These are phyloP conservation scores for Penicillium verrucosum DNA, from an alignment of 2,329 filamentous ascomycete species.

Conservation along the genomic window DNA sequence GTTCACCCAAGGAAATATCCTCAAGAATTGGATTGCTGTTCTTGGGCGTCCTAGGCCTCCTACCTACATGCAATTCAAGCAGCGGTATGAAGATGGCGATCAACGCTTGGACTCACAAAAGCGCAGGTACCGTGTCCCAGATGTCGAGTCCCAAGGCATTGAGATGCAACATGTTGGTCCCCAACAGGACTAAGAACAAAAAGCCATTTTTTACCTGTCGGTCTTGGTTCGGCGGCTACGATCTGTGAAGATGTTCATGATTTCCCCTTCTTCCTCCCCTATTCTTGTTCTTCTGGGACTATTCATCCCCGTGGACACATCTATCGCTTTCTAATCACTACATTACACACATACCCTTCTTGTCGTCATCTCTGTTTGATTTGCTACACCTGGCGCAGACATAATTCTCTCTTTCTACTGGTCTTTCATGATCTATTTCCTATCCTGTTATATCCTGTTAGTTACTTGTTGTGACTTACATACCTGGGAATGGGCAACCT, in stretches of 20 bases:
- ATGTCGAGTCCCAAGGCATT: constrained; percentile 55
- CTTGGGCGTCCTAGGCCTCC: constrained; percentile 79
- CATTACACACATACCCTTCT: constrained; percentile 15
- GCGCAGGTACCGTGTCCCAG: constrained; percentile 50
- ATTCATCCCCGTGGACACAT: not conserved
- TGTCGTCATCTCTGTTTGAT: constrained; percentile 8
- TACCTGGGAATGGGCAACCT: constrained; percentile 2
- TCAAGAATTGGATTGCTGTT: constrained; percentile 78
- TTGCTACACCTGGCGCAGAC: not conserved
- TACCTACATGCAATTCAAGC: constrained; percentile 86
- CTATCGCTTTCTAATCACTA: constrained; percentile 21
- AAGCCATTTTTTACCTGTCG: constrained; percentile 9
- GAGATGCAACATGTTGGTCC: constrained; percentile 67
- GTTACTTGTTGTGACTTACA: constrained; percentile 7
- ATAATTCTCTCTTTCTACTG: constrained; percentile 6
- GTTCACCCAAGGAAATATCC: constrained; percentile 72
- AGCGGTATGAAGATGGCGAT: constrained; percentile 71
- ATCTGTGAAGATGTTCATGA: constrained; percentile 21
- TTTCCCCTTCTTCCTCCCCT: not conserved
- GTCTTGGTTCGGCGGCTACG: constrained; percentile 14
- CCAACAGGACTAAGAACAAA: constrained; percentile 19
- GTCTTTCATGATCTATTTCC: constrained; percentile 21
- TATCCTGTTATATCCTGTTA: constrained; percentile 10
- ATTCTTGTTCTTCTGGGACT: constrained; percentile 2
- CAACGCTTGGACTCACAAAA: constrained; percentile 69